A percentile compares a stretch with the other conserved stretches of the same genome.
These are phyloP conservation scores for Dispira parvispora DNA, from an alignment of 192 early-diverging fungal genomes.

Conservation along the genomic window DNA sequence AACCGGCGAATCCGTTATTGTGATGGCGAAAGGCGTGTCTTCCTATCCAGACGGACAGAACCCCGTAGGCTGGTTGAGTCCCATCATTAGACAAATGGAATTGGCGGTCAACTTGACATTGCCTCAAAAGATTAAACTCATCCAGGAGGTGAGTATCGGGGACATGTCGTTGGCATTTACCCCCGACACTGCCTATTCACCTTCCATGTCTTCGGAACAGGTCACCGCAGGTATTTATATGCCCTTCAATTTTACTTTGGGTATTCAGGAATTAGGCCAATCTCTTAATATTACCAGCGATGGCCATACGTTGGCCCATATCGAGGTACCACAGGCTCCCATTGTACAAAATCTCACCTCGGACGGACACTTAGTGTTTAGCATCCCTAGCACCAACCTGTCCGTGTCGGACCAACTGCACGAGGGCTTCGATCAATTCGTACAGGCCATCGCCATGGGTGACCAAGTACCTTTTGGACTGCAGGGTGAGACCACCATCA, in stretches of 20 bases:
- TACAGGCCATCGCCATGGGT: slow-evolving; percentile 27
- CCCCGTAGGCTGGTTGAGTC: not conserved
- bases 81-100: slow-evolving; percentile 13
- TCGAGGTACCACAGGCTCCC: slow-evolving; percentile 13
- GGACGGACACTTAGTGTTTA: slow-evolving; percentile 30
- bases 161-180: slow-evolving; percentile 35
- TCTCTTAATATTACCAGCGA: slow-evolving; percentile 18
- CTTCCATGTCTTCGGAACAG: slow-evolving; percentile 23
- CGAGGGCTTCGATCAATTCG: slow-evolving; percentile 33
- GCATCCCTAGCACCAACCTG: slow-evolving; percentile 23
- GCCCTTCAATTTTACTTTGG: slow-evolving; percentile 44
- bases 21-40: not conserved
- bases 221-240: slow-evolving; percentile 33
- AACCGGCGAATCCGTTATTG: not conserved
- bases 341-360: slow-evolving; percentile 22
- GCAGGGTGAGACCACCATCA: slow-evolving; percentile 28
- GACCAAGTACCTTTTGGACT: slow-evolving; percentile 24
- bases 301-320: slow-evolving; percentile 11
- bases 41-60: slow-evolving; percentile 9
- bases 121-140: slow-evolving; percentile 25
- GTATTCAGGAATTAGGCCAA: slow-evolving; percentile 19
- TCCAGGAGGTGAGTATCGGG: slow-evolving; percentile 31
- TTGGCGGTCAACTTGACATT: slow-evolving; percentile 31
- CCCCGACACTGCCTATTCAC: slow-evolving; percentile 26
- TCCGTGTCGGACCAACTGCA: slow-evolving; percentile 25